Conservation (phyloP, 805 yeast genomes). For the Cyberlindnera maritima region DNA sequence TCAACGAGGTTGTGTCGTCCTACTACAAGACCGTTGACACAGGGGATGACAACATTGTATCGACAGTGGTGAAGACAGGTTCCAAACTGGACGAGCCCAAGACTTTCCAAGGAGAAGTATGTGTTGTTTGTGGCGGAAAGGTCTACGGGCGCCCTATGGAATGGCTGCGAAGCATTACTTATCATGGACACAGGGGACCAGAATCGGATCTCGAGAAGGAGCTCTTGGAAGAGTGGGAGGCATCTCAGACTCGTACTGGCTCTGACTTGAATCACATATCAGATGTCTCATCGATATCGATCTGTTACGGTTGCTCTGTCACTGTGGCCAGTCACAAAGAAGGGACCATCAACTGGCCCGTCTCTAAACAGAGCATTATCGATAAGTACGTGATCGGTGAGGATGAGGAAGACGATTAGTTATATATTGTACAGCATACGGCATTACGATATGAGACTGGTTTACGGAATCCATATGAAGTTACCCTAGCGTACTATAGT, state of each 20-base stretch:
- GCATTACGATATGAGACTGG: too few species aligned
- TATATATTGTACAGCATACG: too few species aligned
- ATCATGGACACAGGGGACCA: conserved; percentile 49
- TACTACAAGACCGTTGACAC: conserved; percentile 72
- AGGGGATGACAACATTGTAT: conserved; percentile 83
- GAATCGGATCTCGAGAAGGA: conserved; percentile 39
- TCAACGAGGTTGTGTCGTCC: conserved; percentile 71
- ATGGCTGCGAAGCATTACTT: conserved; percentile 74
- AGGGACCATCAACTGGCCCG: conserved; percentile 40
- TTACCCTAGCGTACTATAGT: too few species aligned
- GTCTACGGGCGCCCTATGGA: conserved; percentile 55
- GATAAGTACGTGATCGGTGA: conserved; percentile 45
- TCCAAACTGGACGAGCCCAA: conserved; percentile 62
- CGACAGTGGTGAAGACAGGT: conserved; percentile 90
- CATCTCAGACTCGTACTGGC: conserved; percentile 2
- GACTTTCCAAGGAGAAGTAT: conserved; percentile 29
- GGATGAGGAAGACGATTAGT: conserved; percentile 28
- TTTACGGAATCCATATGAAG: too few species aligned
- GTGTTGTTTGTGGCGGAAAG: conserved; percentile 55
- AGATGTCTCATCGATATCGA: conserved; percentile 24
- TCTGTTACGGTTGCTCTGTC: conserved; percentile 79
- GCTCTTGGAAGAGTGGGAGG: conserved; percentile 34
- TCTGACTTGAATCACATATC: neutral
- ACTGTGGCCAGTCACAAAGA: conserved; percentile 46
- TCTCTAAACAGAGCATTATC: conserved; percentile 31